Percentiles rank a stretch among this genome's conserved stretches.
These are phyloP conservation scores for Aurinia saxatilis DNA, from an alignment of 345 rosid species.

Conservation along the genomic window DNA sequence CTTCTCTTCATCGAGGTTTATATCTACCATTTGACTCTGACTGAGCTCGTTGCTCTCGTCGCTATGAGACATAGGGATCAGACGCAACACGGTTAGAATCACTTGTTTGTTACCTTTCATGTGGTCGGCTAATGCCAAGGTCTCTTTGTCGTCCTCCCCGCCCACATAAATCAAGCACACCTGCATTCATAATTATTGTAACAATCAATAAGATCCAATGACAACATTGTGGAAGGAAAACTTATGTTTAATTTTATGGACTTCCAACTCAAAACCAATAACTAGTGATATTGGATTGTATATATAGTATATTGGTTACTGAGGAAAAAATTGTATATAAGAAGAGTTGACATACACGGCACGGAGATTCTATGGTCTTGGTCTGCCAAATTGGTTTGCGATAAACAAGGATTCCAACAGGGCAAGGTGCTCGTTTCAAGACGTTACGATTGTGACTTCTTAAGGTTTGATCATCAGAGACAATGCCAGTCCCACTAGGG, in stretches of 20 bases:
- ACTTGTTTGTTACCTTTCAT: conserved; percentile 30
- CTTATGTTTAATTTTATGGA: too few species aligned
- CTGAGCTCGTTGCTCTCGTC: conserved; percentile 13
- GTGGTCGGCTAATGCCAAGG: conserved; percentile 39
- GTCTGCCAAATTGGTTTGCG: conserved; percentile 15
- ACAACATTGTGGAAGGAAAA: too few species aligned
- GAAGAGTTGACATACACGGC: conserved; percentile 12
- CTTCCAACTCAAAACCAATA: too few species aligned
- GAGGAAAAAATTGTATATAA: too few species aligned
- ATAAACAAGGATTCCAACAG: conserved; percentile 25
- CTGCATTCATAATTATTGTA: not conserved
- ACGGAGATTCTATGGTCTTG: conserved; percentile 12
- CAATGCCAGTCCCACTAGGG: conserved; percentile 12
- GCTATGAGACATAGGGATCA: conserved; percentile 14
- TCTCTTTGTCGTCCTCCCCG: conserved; percentile 55
- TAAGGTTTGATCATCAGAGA: conserved; percentile 25
- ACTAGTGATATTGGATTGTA: too few species aligned
- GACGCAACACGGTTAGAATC: conserved; percentile 26
- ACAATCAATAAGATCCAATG: not conserved
- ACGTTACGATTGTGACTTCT: conserved; percentile 15
- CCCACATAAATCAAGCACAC: conserved; percentile 44
- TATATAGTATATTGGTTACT: too few species aligned
- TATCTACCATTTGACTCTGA: conserved; percentile 14
- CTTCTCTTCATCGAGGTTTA: not conserved
- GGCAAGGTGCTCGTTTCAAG: conserved; percentile 25